Evolutionary conservation across 2,329 filamentous ascomycete genomes (phyloP), one percentile per base, ranked within the genome.

Genomic region (Penicillium sp.): DNA sequence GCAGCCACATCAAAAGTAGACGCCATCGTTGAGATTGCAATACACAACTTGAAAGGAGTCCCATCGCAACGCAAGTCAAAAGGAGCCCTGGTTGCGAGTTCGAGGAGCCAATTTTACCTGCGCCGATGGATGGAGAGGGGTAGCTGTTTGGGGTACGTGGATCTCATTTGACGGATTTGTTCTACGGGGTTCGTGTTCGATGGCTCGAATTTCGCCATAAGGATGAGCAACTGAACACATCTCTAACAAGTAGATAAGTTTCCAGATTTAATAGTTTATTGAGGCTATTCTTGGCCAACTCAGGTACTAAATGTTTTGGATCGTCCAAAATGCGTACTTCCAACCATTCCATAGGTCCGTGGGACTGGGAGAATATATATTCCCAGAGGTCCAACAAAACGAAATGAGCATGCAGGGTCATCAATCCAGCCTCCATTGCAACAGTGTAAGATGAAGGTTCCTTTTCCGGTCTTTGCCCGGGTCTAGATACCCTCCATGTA

Each of bases 1-100:
- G 79, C 76, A 8, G 79, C 69, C 51, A 90, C 80, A 65, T 88
- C 80, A 66, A 90, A 84, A 53, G 67, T 62, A 34, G 74, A 39
- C 2, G 57, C 54, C 69, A 70, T 70, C 22, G 51, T 72, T 67
- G 7, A 11, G 48, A 54, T 39, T 37, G 6, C 12, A 6, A 45
- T 20, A 39, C 7, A 10, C 7, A 37, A 37, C 3, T n/a, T 41
- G 42, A 4, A 45, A 25, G 17, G 17, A 15, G 15, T 15, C 14
- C 39, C 28, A 1, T 31, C 8, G 6, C 7, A 31, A 31, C 7
- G 28, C 28, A 31, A 31, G 28, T 31, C 7, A 8, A 31, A 31
- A 31, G 28, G 28, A 31, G n/a, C n/a, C n/a, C n/a, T n/a, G 28
- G 28, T 31, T 31, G 28, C 28, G 28, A 31, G 22, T 42, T 25